Percentiles rank a stretch among this genome's conserved stretches.
Evolutionary conservation across 176 grass and related monocot species (phyloP).

Genomic region (Rhynchospora pubera): DNA sequence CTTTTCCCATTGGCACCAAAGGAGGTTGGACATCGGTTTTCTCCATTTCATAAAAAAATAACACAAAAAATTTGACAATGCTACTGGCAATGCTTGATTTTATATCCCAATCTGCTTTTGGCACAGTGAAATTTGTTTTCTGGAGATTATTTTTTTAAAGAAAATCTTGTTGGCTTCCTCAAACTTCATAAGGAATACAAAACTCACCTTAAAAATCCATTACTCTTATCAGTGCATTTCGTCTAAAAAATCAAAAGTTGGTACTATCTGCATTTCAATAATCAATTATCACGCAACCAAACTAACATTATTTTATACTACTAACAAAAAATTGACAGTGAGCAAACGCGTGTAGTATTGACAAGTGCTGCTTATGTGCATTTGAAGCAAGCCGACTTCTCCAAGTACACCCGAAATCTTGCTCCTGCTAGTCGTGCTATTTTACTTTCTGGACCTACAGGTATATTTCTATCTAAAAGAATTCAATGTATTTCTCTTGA

Average conservation of each 20-base stretch:
- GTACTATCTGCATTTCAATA: not conserved
- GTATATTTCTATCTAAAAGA: constrained; percentile 32
- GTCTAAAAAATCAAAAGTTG: not conserved
- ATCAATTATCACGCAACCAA: not conserved
- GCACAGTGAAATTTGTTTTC: not conserved
- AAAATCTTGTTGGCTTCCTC: not conserved
- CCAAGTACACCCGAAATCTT: constrained; percentile 78
- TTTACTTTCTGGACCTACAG: constrained; percentile 79
- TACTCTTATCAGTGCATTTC: not conserved
- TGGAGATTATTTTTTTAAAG: not conserved
- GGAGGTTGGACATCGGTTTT: not conserved
- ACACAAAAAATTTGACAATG: not conserved
- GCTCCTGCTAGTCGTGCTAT: constrained; percentile 87
- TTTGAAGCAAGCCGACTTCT: constrained; percentile 87
- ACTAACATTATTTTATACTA: not conserved
- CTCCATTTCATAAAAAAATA: not conserved
- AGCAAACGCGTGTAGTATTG: constrained; percentile 75
- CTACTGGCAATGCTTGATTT: not conserved
- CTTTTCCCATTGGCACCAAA: not conserved
- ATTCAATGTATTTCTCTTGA: not conserved
- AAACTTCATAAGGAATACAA: not conserved
- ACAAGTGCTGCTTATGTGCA: constrained; percentile 91
- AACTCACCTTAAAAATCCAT: not conserved
- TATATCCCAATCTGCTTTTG: not conserved
- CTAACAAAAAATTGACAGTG: constrained; percentile 35